Conservation (phyloP, 768 basidiomycete genomes). For the Podaxis mareebaensis region DNA sequence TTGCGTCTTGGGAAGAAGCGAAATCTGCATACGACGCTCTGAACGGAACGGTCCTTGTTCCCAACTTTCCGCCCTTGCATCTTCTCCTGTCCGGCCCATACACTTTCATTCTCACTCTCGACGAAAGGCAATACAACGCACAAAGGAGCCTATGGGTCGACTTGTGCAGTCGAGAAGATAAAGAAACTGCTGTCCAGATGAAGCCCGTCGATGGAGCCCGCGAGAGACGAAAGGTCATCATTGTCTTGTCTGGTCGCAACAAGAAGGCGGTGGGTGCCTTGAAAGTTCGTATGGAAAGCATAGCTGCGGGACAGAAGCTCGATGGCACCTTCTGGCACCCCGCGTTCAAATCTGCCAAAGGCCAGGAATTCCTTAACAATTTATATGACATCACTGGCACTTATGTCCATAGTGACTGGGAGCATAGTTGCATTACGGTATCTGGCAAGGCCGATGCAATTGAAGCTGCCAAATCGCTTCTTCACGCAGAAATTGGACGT, state of each 20-base stretch:
- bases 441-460: slow-evolving; percentile 43
- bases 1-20: slow-evolving; percentile 50
- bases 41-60: slow-evolving; percentile 28
- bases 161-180: slow-evolving; percentile 37
- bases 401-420: slow-evolving; percentile 47
- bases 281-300: slow-evolving; percentile 59
- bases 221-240: slow-evolving; percentile 28
- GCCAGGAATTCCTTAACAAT: slow-evolving; percentile 34
- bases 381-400: slow-evolving; percentile 37
- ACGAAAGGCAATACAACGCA: slow-evolving; percentile 48
- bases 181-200: slow-evolving; percentile 22
- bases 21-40: slow-evolving; percentile 39
- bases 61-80: slow-evolving; percentile 34
- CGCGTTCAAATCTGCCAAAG: slow-evolving; percentile 31
- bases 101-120: slow-evolving; percentile 50
- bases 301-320: slow-evolving; percentile 51
- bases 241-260: slow-evolving; percentile 49
- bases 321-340: slow-evolving; percentile 49
- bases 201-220: slow-evolving; percentile 30
- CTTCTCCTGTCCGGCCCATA: slow-evolving; percentile 48
- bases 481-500: slow-evolving; percentile 48
- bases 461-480: slow-evolving; percentile 43
- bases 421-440: slow-evolving; percentile 41
- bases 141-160: slow-evolving; percentile 51
- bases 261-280: slow-evolving; percentile 55